Evolutionary conservation across 768 basidiomycete species (phyloP), one percentile per base, ranked within the genome.

Genomic region (Trametes sanguinea): DNA sequence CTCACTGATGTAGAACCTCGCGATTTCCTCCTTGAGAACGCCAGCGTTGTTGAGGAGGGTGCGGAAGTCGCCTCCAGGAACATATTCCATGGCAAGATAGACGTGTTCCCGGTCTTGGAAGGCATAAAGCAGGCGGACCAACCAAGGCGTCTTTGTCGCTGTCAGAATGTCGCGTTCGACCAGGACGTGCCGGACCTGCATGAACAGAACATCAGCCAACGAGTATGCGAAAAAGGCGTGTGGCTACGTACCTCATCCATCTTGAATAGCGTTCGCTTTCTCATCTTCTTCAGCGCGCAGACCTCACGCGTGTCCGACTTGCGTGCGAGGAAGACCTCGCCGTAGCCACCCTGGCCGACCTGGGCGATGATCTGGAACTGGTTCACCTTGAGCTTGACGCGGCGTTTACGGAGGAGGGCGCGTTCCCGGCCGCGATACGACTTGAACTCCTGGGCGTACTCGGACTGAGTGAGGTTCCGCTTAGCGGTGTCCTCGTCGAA

Each of bases 311-410:
- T 92, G 68, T 99, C 97, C 67, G 89, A 89, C 73, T 98, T 97
- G 44, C 96, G 80, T 9, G 97, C 97, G 54, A 99, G 81, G 71
- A 91, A 99, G 29, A 99, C 97, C 66, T 98, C 96, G 5, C 97
- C 97, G 75, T 98, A 99, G 2, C 97, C 97, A 11, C 97, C 97
- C 77, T 99, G 97, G 1, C 97, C 97, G 51, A 99, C 94, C 75
- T 99, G 97, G 0, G 95, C 94, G 65, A 99, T 95, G 73, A 99
- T 96, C 71, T 97, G 93, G 76, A 99, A 99, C 70, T 96, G 92
- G 51, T 98, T 94, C 29, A 99, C 86, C 61, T 87, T 85, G 45
- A 98, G 82, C 72, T 97, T 99, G 10, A 95, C 88, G 40, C 97
- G 83, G n/a, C 97, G 84, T 64, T 90, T 88, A 56, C 97, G 83